Percentiles rank a stretch among this genome's conserved stretches.
Evolutionary conservation across 169 alveolate species (phyloP).

Genomic region (Ichthyophthirius multifiliis): DNA sequence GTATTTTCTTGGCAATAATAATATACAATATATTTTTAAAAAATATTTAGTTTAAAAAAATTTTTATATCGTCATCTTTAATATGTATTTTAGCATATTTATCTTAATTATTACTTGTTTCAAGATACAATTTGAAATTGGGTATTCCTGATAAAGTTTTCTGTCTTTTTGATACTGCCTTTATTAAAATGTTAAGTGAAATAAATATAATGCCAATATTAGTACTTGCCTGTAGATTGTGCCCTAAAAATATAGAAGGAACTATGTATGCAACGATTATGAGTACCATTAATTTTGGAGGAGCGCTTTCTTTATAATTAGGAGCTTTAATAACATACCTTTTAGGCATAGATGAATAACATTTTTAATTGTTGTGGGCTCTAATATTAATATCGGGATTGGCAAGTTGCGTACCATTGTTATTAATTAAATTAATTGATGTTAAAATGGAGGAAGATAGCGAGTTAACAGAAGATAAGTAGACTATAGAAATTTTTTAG

Average conservation of each 20-base stretch:
- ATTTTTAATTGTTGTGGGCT: constrained; percentile 87
- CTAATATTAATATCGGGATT: constrained; percentile 86
- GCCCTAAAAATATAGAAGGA: constrained; percentile 97
- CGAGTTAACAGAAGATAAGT: too few relatives aligned
- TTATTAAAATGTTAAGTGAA: constrained; percentile 90
- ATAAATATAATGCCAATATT: constrained; percentile 90
- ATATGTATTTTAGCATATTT: constrained; percentile 67
- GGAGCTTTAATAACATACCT: constrained; percentile 90
- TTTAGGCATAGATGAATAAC: constrained; percentile 87
- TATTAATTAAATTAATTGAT: neutral
- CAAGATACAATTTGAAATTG: constrained; percentile 58
- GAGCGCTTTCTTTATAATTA: constrained; percentile 84
- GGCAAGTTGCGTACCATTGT: constrained; percentile 70
- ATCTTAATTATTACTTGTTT: constrained; percentile 21
- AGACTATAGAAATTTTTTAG: too few relatives aligned
- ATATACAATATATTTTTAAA: constrained; percentile 86
- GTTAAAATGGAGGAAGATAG: too few relatives aligned
- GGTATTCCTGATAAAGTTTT: constrained; percentile 91
- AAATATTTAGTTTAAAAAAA: constrained; percentile 82
- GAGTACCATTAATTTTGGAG: constrained; percentile 92
- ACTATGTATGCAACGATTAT: constrained; percentile 94
- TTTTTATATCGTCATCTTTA: constrained; percentile 88
- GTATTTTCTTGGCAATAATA: constrained; percentile 89
- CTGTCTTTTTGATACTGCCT: constrained; percentile 89
- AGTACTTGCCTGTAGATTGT: constrained; percentile 91